Percentiles rank a stretch among this genome's conserved stretches.
Evolutionary conservation across 2,329 filamentous ascomycete species (phyloP).

Genomic region (Fusarium siculi): DNA sequence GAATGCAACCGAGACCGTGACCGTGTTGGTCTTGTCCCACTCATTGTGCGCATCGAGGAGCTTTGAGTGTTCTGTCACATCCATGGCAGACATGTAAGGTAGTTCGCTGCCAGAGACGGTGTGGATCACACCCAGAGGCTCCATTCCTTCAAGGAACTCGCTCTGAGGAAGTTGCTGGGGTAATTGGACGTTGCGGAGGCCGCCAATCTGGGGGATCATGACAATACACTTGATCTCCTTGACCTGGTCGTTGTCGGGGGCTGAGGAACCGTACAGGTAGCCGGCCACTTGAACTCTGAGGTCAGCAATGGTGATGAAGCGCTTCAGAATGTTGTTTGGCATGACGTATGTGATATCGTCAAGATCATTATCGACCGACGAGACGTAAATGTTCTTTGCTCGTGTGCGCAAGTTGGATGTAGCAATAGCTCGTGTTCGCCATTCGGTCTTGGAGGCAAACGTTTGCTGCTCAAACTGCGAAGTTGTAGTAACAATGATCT

Average conservation of each 20-base stretch:
- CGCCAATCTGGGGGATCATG: slow-evolving; percentile 96
- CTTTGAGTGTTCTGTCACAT: slow-evolving; percentile 93
- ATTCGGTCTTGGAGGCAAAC: slow-evolving; percentile 98
- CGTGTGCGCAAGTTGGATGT: slow-evolving; percentile 94
- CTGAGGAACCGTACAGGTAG: slow-evolving; percentile 92
- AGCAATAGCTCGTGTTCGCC: slow-evolving; percentile 95
- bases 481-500: slow-evolving; percentile 97
- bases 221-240: slow-evolving; percentile 98
- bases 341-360: slow-evolving; percentile 97
- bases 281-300: slow-evolving; percentile 95
- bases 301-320: slow-evolving; percentile 97
- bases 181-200: slow-evolving; percentile 89
- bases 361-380: slow-evolving; percentile 90
- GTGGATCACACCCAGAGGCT: slow-evolving; percentile 94
- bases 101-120: slow-evolving; percentile 95
- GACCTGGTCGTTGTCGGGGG: slow-evolving; percentile 93
- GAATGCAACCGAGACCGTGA: slow-evolving; percentile 95
- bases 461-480: slow-evolving; percentile 98
- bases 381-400: slow-evolving; percentile 98
- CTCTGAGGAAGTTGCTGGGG: slow-evolving; percentile 91
- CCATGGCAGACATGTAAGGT: slow-evolving; percentile 93
- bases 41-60: slow-evolving; percentile 81
- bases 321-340: slow-evolving; percentile 98
- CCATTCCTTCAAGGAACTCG: slow-evolving; percentile 85
- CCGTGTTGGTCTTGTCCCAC: slow-evolving; percentile 82